A percentile compares a stretch with the other conserved stretches of the same genome.
Conservation (phyloP, 2,329 filamentous ascomycete species). For the Ophiocordyceps camponoti-floridani region DNA sequence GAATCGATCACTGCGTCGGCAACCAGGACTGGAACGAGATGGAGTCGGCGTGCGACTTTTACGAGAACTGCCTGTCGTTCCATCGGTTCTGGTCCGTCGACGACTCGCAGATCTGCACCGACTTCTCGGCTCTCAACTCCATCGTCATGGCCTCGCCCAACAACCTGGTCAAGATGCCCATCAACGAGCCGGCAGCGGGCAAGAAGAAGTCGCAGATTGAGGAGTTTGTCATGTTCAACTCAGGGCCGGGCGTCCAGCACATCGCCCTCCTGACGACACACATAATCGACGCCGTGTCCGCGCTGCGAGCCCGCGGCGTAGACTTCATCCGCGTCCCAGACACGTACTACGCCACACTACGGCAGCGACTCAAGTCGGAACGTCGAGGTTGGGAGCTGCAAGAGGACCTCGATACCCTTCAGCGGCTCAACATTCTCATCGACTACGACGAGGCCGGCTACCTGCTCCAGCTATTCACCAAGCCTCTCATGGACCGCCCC, state of each 20-base stretch:
- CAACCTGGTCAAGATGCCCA: conserved; percentile 89
- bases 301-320: conserved; percentile 69
- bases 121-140: conserved; percentile 74
- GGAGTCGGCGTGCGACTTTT: conserved; percentile 47
- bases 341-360: conserved; percentile 74
- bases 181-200: conserved; percentile 84
- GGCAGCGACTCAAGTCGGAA: conserved; percentile 49
- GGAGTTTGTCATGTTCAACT: conserved; percentile 82
- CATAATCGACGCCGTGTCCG: conserved; percentile 61
- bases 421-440: conserved; percentile 71
- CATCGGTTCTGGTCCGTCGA: conserved; percentile 97
- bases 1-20: conserved; percentile 91
- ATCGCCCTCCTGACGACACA: conserved; percentile 71
- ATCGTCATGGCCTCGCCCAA: conserved; percentile 82
- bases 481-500: conserved; percentile 83
- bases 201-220: conserved; percentile 92
- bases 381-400: conserved; percentile 43
- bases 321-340: conserved; percentile 81
- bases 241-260: conserved; percentile 80
- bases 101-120: conserved; percentile 81
- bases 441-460: conserved; percentile 92
- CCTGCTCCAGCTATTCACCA: conserved; percentile 58
- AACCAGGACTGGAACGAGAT: conserved; percentile 95
- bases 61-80: conserved; percentile 79
- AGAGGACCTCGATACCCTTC: conserved; percentile 64